phyloP scores from a whole-genome alignment of 129 eudicot species.

The Arctium minus region DNA sequence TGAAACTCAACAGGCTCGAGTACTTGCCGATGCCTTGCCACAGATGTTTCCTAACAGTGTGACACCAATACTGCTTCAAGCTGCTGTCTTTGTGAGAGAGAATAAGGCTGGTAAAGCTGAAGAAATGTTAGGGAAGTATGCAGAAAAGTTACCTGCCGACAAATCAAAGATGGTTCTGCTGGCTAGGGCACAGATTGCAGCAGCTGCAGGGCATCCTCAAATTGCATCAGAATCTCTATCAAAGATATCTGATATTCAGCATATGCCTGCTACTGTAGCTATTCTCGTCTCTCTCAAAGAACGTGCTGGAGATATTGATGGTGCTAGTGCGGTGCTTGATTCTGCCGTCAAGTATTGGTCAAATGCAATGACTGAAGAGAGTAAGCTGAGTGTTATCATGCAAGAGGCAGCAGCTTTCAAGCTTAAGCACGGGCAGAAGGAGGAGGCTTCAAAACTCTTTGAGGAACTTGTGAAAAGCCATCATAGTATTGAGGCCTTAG shows the following conservation, averaged over 20 bases:
- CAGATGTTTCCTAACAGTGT: conserved; percentile 69
- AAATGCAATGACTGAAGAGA: conserved; percentile 87
- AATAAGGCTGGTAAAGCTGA: conserved; percentile 88
- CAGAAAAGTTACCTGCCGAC: conserved; percentile 59
- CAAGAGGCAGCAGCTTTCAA: conserved; percentile 84
- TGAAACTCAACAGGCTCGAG: conserved; percentile 63
- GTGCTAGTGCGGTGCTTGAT: conserved; percentile 63
- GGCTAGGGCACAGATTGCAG: conserved; percentile 90
- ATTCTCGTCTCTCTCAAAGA: conserved; percentile 80
- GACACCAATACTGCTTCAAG: conserved; percentile 83
- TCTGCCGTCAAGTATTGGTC: conserved; percentile 75
- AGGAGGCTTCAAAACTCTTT: conserved; percentile 67
- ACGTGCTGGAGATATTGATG: conserved; percentile 81
- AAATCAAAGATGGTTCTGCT: conserved; percentile 54
- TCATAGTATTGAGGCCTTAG: conserved; percentile 67
- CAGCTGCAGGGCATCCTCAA: conserved; percentile 84
- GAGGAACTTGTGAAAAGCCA: conserved; percentile 82
- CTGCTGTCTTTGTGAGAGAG: conserved; percentile 77
- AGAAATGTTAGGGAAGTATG: conserved; percentile 63
- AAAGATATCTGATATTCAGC: conserved; percentile 78
- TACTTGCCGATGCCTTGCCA: conserved; percentile 71
- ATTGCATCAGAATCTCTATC: conserved; percentile 73
- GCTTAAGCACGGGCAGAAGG: conserved; percentile 78
- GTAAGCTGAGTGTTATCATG: conserved; percentile 62
- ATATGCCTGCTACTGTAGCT: conserved; percentile 96